Base-by-base conservation (phyloP, 805 yeast genomes). In the Candida pseudoglaebosa region DNA sequence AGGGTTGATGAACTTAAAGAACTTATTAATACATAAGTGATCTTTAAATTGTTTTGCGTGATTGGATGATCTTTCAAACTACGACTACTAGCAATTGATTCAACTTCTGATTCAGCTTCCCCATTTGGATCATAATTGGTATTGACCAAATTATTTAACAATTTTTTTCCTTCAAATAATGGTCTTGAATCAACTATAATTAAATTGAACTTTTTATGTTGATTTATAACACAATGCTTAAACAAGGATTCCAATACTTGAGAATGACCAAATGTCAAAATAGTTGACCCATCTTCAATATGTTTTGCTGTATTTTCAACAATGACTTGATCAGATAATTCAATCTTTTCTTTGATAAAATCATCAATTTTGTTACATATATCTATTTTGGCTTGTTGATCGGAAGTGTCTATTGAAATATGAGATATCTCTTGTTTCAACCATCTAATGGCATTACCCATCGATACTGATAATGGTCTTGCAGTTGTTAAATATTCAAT, bases 381-480 rank as follows among this genome's bases (percentile, higher is more conserved):
- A 24, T 71, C 65, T 10, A 56, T 61, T 55, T 87, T 89, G 19
- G 96, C 95, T 22, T 73, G 74, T 13, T 61, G 69, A 41, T 84
- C 93, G 19, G 71, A 59, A 21, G 78, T 68, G 45, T 85, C 95
- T 40, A 90, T 80, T 41, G 89, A 81, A 35, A 91, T 78, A 31
- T 77, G 73, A 1, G 96, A 80, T 39, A 93, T 91, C 58, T 86
- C 91, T 66, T 91, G 98, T 56, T 93, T 93, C 46, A 93, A 73
- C 96, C 97, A 90, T 52, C 99, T 78, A 48, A 93, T 93, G 2
- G 97, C 91, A 65, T 90, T 93, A 39, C 99, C 99, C 99, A 93
- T 93, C 1, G 96, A 77, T 2, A 90, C 85, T 40, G 93, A 80
- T 35, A 93, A 71, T 1, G 98, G 97, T 46, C 99, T 78, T 3